Base-by-base conservation (phyloP, 129 eudicot species). In the Chrysanthemum lavandulifolium region DNA sequence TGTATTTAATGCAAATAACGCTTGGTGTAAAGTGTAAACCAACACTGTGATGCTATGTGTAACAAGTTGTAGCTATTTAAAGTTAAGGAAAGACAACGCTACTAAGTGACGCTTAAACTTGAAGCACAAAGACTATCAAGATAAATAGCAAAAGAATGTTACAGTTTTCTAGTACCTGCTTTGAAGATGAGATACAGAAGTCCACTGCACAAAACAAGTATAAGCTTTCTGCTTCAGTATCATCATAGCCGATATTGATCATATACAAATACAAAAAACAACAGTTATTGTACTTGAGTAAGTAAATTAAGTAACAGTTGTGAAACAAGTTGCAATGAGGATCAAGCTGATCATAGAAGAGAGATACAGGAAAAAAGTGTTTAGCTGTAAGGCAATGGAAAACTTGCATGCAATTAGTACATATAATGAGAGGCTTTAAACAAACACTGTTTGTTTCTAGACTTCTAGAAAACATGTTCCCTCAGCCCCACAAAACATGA, bases 361-460 rank as follows among this genome's bases (percentile, higher is more conserved):
- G 27, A 61, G 49, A 61, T 31, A 48, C 10, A 76, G 40, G 74
- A 18, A 69, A 18, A 43, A 69, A 58, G 71, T 50, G 50, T 61
- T 70, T 61, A 48, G 81, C 15, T 61, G 72, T 43, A 53, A 23
- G 70, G 29, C 33, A 43, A 23, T 36, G 65, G 52, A 69, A 23
- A 63, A 48, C 56, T 76, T 57, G 74, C 31, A 36, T 77, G 71
- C 43, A 61, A 21, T 70, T 54, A 77, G 81, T 40, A 48, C 61
- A 55, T 55, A 72, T 56, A 50, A 65, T 48, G 15, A 56, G 31
- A 73, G 67, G 68, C 16, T 78, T 54, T 14, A 71, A 72, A 63
- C 31, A 78, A 53, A 15, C 56, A 71, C 13, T 57, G 27, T 65
- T 43, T 71, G 54, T 71, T 52, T 55, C 73, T 54, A 63, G 61